Percentiles rank a stretch among this genome's conserved stretches.
Evolutionary conservation across 129 eudicot genomes (phyloP).

Genomic region (Chrysanthemum seticuspe): DNA sequence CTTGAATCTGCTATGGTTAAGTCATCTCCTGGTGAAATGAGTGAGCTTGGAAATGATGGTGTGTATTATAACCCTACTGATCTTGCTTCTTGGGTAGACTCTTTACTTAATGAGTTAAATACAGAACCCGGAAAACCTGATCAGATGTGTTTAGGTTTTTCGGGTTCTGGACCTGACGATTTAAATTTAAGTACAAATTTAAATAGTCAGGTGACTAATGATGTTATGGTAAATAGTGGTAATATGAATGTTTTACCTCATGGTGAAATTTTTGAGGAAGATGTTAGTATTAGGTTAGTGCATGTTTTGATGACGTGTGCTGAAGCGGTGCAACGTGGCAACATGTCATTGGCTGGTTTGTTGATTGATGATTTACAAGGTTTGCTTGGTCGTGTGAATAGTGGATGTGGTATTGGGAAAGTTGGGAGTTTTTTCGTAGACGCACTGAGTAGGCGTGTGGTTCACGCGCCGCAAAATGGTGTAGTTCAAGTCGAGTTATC

Average conservation of each 20-base stretch:
- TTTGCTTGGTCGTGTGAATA: constrained; percentile 49
- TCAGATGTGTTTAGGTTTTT: too few relatives aligned
- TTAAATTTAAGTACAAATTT: not conserved
- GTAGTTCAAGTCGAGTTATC: constrained; percentile 15
- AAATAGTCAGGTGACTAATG: not conserved
- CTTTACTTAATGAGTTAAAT: constrained; percentile 52
- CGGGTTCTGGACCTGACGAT: too few relatives aligned
- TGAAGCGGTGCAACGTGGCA: constrained; percentile 69
- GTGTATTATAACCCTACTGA: constrained; percentile 64
- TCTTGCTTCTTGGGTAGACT: constrained; percentile 66
- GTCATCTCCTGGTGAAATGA: constrained; percentile 29
- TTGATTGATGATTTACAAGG: constrained; percentile 48
- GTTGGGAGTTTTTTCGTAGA: constrained; percentile 79
- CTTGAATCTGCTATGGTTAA: constrained; percentile 55
- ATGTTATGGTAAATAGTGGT: not conserved
- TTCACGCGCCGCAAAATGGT: constrained; percentile 30
- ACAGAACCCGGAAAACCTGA: constrained; percentile 3
- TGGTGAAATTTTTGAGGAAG: constrained; percentile 42
- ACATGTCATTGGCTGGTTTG: constrained; percentile 56
- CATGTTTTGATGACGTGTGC: constrained; percentile 86
- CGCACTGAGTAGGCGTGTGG: constrained; percentile 65
- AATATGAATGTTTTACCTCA: too few relatives aligned
- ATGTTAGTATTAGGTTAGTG: constrained; percentile 63
- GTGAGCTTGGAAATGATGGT: constrained; percentile 47
- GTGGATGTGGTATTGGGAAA: constrained; percentile 65